A percentile compares a stretch with the other conserved stretches of the same genome.
phyloP scores from a whole-genome alignment of 225 moss, liverwort and hornwort genomes.

The Climacium dendroides region DNA sequence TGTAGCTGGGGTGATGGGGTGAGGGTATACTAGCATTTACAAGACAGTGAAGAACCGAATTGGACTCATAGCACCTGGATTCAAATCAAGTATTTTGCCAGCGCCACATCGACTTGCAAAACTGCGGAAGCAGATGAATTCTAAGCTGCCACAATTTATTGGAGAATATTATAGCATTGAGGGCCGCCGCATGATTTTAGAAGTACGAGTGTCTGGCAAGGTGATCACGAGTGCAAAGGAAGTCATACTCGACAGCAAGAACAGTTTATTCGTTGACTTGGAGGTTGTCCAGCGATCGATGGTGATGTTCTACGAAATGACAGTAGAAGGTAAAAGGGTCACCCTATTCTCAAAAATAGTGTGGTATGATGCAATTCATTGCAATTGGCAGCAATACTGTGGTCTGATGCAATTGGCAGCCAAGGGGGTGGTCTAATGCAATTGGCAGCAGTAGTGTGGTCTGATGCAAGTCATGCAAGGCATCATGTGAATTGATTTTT shows the following conservation, averaged over 20 bases:
- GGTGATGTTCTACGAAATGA: not conserved
- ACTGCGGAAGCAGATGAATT: not conserved
- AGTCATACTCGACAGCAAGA: not conserved
- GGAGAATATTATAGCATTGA: not conserved
- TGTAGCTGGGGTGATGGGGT: not conserved
- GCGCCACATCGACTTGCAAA: not conserved
- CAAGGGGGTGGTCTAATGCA: no score
- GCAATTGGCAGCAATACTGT: no score
- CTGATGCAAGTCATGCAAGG: not conserved
- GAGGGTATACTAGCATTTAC: not conserved
- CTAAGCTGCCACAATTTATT: not conserved
- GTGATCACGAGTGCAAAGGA: not conserved
- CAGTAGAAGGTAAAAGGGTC: not conserved
- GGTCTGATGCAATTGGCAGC: not conserved
- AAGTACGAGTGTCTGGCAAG: not conserved
- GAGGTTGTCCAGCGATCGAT: not conserved
- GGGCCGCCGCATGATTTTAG: not conserved
- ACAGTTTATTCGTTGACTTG: not conserved
- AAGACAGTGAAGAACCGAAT: not conserved
- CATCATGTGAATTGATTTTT: not conserved
- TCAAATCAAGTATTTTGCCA: not conserved
- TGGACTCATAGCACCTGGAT: not conserved
- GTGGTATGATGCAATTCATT: not conserved
- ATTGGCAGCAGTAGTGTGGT: no score
- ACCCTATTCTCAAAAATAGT: not conserved